Percentiles rank a stretch among this genome's conserved stretches.
These are phyloP conservation scores for Monilinia vaccinii-corymbosi DNA, from an alignment of 2,329 filamentous ascomycete species.

Conservation along the genomic window DNA sequence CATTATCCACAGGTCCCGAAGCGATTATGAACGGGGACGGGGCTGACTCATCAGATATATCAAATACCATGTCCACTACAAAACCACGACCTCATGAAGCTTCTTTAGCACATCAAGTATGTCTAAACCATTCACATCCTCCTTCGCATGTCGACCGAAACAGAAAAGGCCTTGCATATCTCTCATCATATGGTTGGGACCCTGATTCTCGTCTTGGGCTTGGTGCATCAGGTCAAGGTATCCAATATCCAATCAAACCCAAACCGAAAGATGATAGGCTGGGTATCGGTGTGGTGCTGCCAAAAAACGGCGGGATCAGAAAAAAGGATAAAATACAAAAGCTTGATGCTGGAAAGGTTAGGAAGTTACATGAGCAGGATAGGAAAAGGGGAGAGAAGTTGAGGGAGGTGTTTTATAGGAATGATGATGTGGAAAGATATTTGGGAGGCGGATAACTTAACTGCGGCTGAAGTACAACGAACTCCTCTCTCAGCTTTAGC, in stretches of 20 bases:
- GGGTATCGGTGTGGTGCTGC: slow-evolving; percentile 54
- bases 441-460: slow-evolving; percentile 13
- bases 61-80: background rate
- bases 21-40: background rate
- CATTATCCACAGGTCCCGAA: slow-evolving; percentile 36
- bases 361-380: slow-evolving; percentile 51
- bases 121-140: slow-evolving; percentile 58
- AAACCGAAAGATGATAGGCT: slow-evolving; percentile 61
- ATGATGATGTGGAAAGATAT: slow-evolving; percentile 68
- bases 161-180: slow-evolving; percentile 58
- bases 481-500: background rate
- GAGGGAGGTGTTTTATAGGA: slow-evolving; percentile 62
- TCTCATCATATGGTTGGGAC: slow-evolving; percentile 64
- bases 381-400: slow-evolving; percentile 55
- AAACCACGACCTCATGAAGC: slow-evolving; percentile 40
- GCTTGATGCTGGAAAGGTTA: slow-evolving; percentile 62
- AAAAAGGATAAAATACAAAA: slow-evolving; percentile 38
- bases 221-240: slow-evolving; percentile 59
- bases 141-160: slow-evolving; percentile 63
- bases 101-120: slow-evolving; percentile 63
- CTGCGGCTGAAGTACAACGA: background rate
- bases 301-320: slow-evolving; percentile 29
- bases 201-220: slow-evolving; percentile 64
- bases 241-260: slow-evolving; percentile 65
- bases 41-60: background rate